phyloP scores from a whole-genome alignment of 2,329 filamentous ascomycete species.

The Pseudocercospora ulei region DNA sequence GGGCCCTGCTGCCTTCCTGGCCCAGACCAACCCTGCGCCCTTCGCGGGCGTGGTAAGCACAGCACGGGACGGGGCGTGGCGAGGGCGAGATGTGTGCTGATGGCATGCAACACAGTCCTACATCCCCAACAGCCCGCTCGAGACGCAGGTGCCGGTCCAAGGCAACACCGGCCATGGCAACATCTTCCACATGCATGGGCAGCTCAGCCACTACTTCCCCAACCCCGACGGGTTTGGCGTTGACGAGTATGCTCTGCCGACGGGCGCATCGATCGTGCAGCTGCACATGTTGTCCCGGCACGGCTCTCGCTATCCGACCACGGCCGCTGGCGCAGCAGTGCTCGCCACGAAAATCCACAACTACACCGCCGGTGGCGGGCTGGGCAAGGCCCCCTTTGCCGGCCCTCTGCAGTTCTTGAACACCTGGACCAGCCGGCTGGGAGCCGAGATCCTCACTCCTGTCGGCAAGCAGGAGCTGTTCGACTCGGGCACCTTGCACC shows the following conservation, averaged over 20 bases:
- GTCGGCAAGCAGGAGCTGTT: conserved; percentile 57
- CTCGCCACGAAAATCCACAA: conserved; percentile 52
- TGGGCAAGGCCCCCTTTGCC: conserved; percentile 42
- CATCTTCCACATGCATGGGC: conserved; percentile 62
- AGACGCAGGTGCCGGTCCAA: conserved; percentile 57
- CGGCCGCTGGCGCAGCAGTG: conserved; percentile 46
- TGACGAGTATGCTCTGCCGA: conserved; percentile 58
- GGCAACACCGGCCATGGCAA: conserved; percentile 51
- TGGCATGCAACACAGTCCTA: conserved; percentile 40
- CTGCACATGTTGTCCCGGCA: conserved; percentile 65
- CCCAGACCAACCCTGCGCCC: conserved; percentile 58
- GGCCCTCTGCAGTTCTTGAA: conserved; percentile 58
- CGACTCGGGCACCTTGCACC: conserved; percentile 55
- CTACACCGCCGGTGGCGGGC: conserved; percentile 35
- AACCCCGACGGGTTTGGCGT: conserved; percentile 62
- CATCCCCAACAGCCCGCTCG: conserved; percentile 59
- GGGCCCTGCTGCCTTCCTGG: conserved; percentile 58
- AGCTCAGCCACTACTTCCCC: conserved; percentile 60
- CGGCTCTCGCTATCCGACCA: conserved; percentile 62
- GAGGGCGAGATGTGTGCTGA: not conserved
- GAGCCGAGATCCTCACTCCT: conserved; percentile 61
- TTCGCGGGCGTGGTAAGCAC: conserved; percentile 42
- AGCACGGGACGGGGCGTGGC: not conserved
- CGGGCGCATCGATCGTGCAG: conserved; percentile 58
- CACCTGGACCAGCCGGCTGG: conserved; percentile 59